These are phyloP conservation scores for Septoria petroselini DNA, from an alignment of 2,329 filamentous ascomycete species.

Conservation along the genomic window DNA sequence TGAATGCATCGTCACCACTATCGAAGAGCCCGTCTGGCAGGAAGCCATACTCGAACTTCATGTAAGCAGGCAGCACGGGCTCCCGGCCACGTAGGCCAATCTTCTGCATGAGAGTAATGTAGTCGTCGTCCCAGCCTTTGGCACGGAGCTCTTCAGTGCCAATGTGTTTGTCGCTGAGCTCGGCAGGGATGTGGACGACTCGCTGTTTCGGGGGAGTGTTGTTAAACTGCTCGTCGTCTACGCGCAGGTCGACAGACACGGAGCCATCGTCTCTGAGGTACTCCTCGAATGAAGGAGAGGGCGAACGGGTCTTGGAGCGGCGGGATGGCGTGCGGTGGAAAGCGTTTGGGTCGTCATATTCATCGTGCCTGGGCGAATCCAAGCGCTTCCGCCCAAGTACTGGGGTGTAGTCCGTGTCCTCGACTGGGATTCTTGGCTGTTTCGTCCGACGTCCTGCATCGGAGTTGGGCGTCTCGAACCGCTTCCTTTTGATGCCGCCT, in stretches of 20 bases:
- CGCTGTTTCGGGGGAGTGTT: slow-evolving; percentile 19
- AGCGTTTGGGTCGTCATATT: slow-evolving; percentile 7
- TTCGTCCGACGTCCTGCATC: slow-evolving; percentile 21
- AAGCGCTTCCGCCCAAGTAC: slow-evolving; percentile 4
- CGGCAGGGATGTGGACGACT: slow-evolving; percentile 26
- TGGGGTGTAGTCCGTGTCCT: slow-evolving; percentile 7
- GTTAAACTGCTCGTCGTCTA: slow-evolving; percentile 29
- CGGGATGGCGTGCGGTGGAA: slow-evolving; percentile 16
- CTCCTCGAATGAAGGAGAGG: slow-evolving; percentile 17
- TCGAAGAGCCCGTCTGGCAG: slow-evolving; percentile 55
- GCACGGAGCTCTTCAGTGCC: slow-evolving; percentile 28
- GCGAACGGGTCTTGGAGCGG: slow-evolving; percentile 5
- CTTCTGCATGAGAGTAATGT: slow-evolving; percentile 53
- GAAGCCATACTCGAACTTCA: slow-evolving; percentile 54
- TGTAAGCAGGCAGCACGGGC: slow-evolving; percentile 52
- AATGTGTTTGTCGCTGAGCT: slow-evolving; percentile 28
- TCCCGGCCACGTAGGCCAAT: slow-evolving; percentile 56
- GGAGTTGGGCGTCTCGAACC: slow-evolving; percentile 21
- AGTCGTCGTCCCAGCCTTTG: slow-evolving; percentile 50
- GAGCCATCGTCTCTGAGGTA: slow-evolving; percentile 19
- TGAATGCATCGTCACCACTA: slow-evolving; percentile 44
- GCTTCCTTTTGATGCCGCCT: slow-evolving; percentile 26
- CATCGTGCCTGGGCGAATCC: slow-evolving; percentile 12
- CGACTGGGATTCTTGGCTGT: slow-evolving; percentile 23
- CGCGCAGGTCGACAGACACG: slow-evolving; percentile 39